phyloP scores from a whole-genome alignment of 306 rosid species.

The Malus orientalis region DNA sequence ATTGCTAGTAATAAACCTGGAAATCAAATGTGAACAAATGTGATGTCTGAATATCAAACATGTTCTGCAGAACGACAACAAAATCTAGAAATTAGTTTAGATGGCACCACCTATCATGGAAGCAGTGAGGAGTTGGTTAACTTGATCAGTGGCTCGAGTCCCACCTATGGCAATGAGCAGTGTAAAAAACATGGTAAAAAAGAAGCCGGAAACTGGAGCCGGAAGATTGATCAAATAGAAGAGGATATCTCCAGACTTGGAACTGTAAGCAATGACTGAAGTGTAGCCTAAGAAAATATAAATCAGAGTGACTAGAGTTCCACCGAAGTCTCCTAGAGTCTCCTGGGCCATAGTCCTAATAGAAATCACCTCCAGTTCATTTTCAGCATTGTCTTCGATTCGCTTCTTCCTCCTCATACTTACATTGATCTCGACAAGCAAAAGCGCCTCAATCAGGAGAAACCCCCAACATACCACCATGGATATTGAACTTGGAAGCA shows the following conservation, averaged over 20 bases:
- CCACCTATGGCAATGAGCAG: slow-evolving; percentile 55
- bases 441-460: slow-evolving; percentile 54
- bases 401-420: slow-evolving; percentile 37
- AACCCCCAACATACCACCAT: slow-evolving; percentile 56
- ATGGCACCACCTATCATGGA: slow-evolving; percentile 49
- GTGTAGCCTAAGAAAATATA: slow-evolving; percentile 60
- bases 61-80: background rate
- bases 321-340: slow-evolving; percentile 63
- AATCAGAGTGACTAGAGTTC: slow-evolving; percentile 41
- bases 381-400: slow-evolving; percentile 16
- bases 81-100: background rate
- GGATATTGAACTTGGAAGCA: slow-evolving; percentile 62
- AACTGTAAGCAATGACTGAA: slow-evolving; percentile 56
- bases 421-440: slow-evolving; percentile 64
- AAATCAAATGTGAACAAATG: slow-evolving; percentile 7
- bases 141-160: slow-evolving; percentile 46
- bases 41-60: background rate
- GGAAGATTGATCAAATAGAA: slow-evolving; percentile 52
- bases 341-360: slow-evolving; percentile 75
- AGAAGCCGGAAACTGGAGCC: slow-evolving; percentile 39
- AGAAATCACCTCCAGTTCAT: slow-evolving; percentile 52
- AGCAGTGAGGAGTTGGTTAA: slow-evolving; percentile 62
- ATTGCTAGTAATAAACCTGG: slow-evolving; percentile 56
- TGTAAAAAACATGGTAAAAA: slow-evolving; percentile 51
- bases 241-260: slow-evolving; percentile 63